Evolutionary conservation across 352 stramenopile genomes (phyloP), one percentile per base, ranked within the genome.

Genomic region (Nothophytophthora sp.): DNA sequence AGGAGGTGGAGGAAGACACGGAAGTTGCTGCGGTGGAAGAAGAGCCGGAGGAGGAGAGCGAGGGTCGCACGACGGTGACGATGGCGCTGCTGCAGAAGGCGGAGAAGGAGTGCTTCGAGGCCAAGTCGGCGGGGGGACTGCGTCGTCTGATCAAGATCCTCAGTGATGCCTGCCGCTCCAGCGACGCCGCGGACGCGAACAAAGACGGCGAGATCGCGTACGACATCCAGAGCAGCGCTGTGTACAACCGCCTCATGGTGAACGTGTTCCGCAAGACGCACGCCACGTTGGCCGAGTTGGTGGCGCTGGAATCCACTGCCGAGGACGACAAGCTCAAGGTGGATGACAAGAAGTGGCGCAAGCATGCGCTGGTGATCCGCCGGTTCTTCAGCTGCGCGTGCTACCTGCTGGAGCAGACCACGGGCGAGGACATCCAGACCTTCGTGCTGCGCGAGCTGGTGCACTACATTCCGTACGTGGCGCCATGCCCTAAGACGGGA

Each of bases 191-290:
- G 2, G 81, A 90, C 60, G 53, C 73, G 34, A 86, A 61, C 55
- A 83, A 82, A 40, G 66, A 71, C 5, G 81, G 70, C 29, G 85
- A 93, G 46, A 90, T 96, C 53, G 75, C 78, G 45, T 99, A 96
- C 74, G 77, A 91, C 33, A 96, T 99, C 46, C 87, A 96, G 48
- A 97, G 82, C 55, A 96, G 90, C 41, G 79, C 88, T 13, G 90
- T 98, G 25, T 98, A 98, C 86, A 97, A 98, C 79, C 76, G 88
- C 19, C 66, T 99, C 29, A 98, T 99, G 92, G 78, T 98, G n/a
- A 87, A 88, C 42, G 89, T 95, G 58, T 88, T 98, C 61, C 88
- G 75, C 24, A 84, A 88, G 50, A 93, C 85, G 41, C 88, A 97
- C 62, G 75, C 92, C 32, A 84, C 86, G 30, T 91, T 98, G 55